Evolutionary conservation across 805 yeast genomes (phyloP), one percentile per base, ranked within the genome.

Genomic region (Kurtzmaniella fragi): DNA sequence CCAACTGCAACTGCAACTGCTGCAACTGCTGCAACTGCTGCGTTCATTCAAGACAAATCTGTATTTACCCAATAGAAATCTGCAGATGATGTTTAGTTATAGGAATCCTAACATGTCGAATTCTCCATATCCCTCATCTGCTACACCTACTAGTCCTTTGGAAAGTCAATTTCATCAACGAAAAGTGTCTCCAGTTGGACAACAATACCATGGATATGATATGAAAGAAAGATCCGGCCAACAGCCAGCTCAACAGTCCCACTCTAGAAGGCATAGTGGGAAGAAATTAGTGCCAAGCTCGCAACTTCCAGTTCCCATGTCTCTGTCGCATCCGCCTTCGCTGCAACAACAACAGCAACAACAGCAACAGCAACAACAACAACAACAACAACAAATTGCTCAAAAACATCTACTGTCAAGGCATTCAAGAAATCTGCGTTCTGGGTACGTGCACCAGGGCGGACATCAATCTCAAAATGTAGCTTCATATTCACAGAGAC

Each of bases 61-160:
- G 13, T 30, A 26, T 28, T 34, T 35, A 30, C 37, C 31, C 31
- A 56, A 57, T 3, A 45, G 64, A 17, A 56, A 50, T 45, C 62
- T 70, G 3, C 71, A 64, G 44, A 42, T 58, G 32, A 47, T 67
- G 31, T 67, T 66, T 48, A 56, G 56, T 33, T 66, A 66, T 44
- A 53, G 59, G 23, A 56, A 49, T n/a, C 61, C 62, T 2, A 46
- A 42, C 20, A 50, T 44, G 8, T 41, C 46, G 4, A 54, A 52
- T 16, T 53, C 59, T 7, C 60, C 60, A 4, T 56, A 56, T 39
- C 50, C 51, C 20, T 34, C 42, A 8, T 45, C 54, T 1, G 35
- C 48, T 7, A 41, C 50, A 4, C 31, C 42, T 6, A 39, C 40
- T 7, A 29, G 17, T 4, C 26, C 47, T 6, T 23, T 44, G 25